Conservation (phyloP, 306 rosid genomes). For the Ormosia emarginata region DNA sequence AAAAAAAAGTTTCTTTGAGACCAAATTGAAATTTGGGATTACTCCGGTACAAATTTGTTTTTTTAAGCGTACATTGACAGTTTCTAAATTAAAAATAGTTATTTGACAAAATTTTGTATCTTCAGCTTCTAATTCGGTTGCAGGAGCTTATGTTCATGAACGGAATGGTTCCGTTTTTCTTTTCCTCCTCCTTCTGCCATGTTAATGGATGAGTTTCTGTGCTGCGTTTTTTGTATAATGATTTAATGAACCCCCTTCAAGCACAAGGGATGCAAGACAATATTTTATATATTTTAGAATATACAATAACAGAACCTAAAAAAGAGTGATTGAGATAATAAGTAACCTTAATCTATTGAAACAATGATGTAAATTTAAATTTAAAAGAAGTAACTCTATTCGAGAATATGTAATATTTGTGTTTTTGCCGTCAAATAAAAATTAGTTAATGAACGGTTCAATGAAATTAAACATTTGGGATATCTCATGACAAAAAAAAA, state of each 20-base stretch:
- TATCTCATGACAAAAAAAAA: too few species aligned
- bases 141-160: not conserved
- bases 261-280: not conserved
- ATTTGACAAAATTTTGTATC: not conserved
- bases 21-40: not conserved
- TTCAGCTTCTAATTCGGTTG: not conserved
- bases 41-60: too few species aligned
- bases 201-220: not conserved
- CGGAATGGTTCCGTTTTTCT: not conserved
- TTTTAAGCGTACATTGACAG: too few species aligned
- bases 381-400: too few species aligned
- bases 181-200: not conserved
- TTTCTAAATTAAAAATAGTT: not conserved
- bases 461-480: too few species aligned
- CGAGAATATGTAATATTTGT: too few species aligned
- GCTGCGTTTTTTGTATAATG: not conserved
- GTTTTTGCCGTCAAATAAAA: too few species aligned
- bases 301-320: too few species aligned
- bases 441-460: too few species aligned
- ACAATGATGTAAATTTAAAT: too few species aligned
- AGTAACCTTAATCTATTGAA: too few species aligned
- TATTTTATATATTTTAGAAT: not conserved
- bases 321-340: too few species aligned
- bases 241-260: not conserved
- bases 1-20: not conserved